Evolutionary conservation across 352 stramenopile species (phyloP).

Genomic region (Pythium rhizo-oryzae): DNA sequence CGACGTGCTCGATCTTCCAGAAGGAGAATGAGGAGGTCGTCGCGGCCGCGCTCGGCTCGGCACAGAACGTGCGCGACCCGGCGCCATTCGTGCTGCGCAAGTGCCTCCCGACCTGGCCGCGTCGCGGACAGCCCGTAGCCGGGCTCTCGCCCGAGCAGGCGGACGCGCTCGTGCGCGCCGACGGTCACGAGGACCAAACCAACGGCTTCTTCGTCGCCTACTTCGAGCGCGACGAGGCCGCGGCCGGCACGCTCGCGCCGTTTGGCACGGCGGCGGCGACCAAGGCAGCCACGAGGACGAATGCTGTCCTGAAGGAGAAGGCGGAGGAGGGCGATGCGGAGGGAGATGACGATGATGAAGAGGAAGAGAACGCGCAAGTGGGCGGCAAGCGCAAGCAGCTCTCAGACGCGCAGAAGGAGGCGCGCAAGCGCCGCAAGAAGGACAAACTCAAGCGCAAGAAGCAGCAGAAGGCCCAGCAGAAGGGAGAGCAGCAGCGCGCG

Average conservation of each 20-base stretch:
- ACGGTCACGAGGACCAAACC: slow-evolving; percentile 92
- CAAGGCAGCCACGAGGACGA: neutral
- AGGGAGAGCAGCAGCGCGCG: slow-evolving; percentile 19
- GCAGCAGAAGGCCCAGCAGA: slow-evolving; percentile 26
- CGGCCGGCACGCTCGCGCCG: slow-evolving; percentile 1
- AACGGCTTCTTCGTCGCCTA: slow-evolving; percentile 98
- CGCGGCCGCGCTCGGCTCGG: slow-evolving; percentile 73
- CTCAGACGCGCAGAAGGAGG: slow-evolving; percentile 62
- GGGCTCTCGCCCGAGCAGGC: slow-evolving; percentile 68
- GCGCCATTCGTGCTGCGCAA: slow-evolving; percentile 68
- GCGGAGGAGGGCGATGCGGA: slow-evolving; percentile 4
- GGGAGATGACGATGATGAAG: neutral
- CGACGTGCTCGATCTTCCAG: slow-evolving; percentile 96
- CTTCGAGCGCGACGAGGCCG: slow-evolving; percentile 77
- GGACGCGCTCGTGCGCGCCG: slow-evolving; percentile 88
- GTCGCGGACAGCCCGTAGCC: slow-evolving; percentile 61
- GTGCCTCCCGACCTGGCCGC: slow-evolving; percentile 72
- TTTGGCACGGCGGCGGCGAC: neutral
- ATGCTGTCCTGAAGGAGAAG: neutral
- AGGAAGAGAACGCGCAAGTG: neutral
- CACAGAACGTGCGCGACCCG: slow-evolving; percentile 45
- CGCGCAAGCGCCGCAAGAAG: slow-evolving; percentile 59
- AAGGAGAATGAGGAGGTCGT: slow-evolving; percentile 97
- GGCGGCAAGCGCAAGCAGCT: slow-evolving; percentile 67
- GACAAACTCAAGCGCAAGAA: slow-evolving; percentile 77